phyloP scores from a whole-genome alignment of 306 rosid genomes.

The Cucurbita ficifolia region DNA sequence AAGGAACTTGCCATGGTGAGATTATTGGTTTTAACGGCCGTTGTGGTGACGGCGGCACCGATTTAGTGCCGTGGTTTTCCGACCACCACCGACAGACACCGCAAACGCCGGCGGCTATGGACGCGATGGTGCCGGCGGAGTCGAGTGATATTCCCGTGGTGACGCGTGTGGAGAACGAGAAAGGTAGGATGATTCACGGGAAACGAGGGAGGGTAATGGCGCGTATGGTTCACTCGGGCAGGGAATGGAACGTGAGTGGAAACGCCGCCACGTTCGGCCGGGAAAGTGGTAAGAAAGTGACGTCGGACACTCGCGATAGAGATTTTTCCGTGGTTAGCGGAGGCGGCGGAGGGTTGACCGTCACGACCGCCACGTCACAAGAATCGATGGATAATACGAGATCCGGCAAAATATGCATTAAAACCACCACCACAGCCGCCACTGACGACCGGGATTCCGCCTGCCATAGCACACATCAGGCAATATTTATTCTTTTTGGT shows the following conservation, averaged over 20 bases:
- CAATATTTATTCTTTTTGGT: not conserved
- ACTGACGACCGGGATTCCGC: constrained; percentile 66
- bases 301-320: constrained; percentile 33
- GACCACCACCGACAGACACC: constrained; percentile 2
- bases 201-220: constrained; percentile 16
- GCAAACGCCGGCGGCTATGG: constrained; percentile 24
- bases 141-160: not conserved
- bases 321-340: constrained; percentile 16
- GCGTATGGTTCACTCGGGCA: constrained; percentile 12
- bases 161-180: not conserved
- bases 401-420: constrained; percentile 28
- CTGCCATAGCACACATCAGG: constrained; percentile 66
- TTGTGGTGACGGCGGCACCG: not conserved
- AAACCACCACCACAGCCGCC: constrained; percentile 21
- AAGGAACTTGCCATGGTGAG: constrained; percentile 32
- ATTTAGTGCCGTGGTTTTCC: constrained; percentile 36
- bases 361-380: constrained; percentile 33
- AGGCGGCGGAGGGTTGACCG: not conserved
- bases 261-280: constrained; percentile 42
- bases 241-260: constrained; percentile 33
- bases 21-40: not conserved
- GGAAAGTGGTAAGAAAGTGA: constrained; percentile 28
- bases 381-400: constrained; percentile 50
- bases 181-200: not conserved
- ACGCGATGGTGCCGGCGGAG: constrained; percentile 44